Base-by-base conservation (phyloP, 2,329 filamentous ascomycete genomes). In the Sporothrix humicola region DNA sequence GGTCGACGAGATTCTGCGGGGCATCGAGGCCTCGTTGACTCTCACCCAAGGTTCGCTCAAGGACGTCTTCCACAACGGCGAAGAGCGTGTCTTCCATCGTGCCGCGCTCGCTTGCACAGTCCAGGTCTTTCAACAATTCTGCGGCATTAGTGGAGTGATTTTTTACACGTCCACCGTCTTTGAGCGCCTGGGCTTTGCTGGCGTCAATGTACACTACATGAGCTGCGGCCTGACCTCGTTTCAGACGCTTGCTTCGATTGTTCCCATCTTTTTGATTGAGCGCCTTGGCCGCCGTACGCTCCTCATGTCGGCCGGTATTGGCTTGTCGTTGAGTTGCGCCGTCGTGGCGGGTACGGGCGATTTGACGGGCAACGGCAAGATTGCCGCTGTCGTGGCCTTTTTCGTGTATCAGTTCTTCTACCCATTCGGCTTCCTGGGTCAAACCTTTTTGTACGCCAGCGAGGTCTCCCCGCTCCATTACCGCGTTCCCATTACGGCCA, bases 181-280 rank as follows among this genome's bases (percentile, higher is more conserved):
- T 77, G 78, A 82, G 75, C 76, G 82, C 73, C 82, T 85, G 2
- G 81, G 80, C 26, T 76, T 85, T 72, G 77, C 78, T 72, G 77
- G 77, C 26, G 80, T 83, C 71, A 77, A 79, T 0, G 81, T 83
- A 5, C 80, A 81, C 9, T 78, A 85, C 59, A 80, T 87, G 3
- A 82, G 84, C 8, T 84, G 80, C 2, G 85, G 84, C 37, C 85
- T 85, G 12, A 79, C 88, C 42, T 88, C 87, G 2, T 89, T 85
- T 83, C 88, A 89, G 77, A 87, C 87, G 77, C 76, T 87, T 13
- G 85, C 83, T 50, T 85, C 83, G 26, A 84, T 86, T 77, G 78
- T 86, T 23, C 82, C 84, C 46, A 84, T 87, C 77, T 82, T 85
- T 75, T 87, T 77, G 83, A 85, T 75, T 48, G 74, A 75, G 61